phyloP scores from a whole-genome alignment of 129 eudicot genomes.

The Kitagawia praeruptora region DNA sequence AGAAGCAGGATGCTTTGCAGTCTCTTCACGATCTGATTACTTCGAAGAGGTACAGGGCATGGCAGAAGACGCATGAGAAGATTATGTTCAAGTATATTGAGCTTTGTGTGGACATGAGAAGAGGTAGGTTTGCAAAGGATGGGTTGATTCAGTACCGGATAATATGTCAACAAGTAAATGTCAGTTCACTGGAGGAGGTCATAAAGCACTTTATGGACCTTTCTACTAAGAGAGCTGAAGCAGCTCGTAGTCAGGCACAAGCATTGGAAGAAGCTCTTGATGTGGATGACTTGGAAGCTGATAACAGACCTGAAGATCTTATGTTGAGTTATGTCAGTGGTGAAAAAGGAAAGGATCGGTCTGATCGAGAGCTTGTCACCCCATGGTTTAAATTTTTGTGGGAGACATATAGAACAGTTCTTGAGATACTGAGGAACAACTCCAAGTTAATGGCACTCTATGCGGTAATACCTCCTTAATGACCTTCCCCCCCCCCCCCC shows the following conservation, averaged over 20 bases:
- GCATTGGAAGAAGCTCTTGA: conserved; percentile 90
- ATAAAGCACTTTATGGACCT: conserved; percentile 95
- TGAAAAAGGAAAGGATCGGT: conserved; percentile 87
- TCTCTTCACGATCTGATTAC: conserved; percentile 81
- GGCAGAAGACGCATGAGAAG: conserved; percentile 88
- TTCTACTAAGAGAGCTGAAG: conserved; percentile 80
- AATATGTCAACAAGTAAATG: conserved; percentile 91
- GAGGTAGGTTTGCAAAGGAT: conserved; percentile 94
- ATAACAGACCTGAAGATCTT: conserved; percentile 88
- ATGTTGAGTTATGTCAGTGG: conserved; percentile 95
- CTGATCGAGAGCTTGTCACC: conserved; percentile 92
- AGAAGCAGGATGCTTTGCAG: conserved; percentile 82
- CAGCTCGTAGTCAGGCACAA: conserved; percentile 84
- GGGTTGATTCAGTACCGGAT: conserved; percentile 91
- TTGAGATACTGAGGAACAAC: conserved; percentile 82
- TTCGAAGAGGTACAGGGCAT: conserved; percentile 81
- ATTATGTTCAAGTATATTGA: conserved; percentile 88
- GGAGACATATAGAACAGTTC: conserved; percentile 89
- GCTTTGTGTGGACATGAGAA: conserved; percentile 90
- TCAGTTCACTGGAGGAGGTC: conserved; percentile 79
- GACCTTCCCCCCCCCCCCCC: too few relatives aligned
- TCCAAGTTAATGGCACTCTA: conserved; percentile 71
- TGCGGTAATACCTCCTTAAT: conserved; percentile 41
- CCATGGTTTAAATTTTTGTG: conserved; percentile 92
- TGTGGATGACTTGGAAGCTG: conserved; percentile 93